A percentile compares a stretch with the other conserved stretches of the same genome.
Evolutionary conservation across 805 yeast genomes (phyloP).

Genomic region (Kazachstania taianensis): DNA sequence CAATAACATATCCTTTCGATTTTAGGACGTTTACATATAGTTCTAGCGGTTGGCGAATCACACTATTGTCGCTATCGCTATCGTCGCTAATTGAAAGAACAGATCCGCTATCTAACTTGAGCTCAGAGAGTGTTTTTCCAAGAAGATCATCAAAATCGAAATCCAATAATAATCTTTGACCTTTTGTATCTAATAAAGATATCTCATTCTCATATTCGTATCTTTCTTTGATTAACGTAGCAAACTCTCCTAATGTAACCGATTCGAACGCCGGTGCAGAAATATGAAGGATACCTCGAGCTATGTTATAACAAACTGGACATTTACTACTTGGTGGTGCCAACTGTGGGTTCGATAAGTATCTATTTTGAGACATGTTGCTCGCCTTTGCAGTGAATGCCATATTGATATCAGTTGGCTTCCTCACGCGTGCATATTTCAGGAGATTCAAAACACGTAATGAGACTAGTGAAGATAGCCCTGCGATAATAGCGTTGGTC

Average conservation of each 20-base stretch:
- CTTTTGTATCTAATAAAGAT: constrained; percentile 24
- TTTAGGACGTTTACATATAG: constrained; percentile 36
- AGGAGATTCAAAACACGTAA: constrained; percentile 39
- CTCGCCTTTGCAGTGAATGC: constrained; percentile 44
- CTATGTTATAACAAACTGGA: constrained; percentile 46
- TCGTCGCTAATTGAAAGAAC: constrained; percentile 71
- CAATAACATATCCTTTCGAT: constrained; percentile 9
- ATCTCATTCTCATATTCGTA: constrained; percentile 41
- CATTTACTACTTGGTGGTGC: constrained; percentile 62
- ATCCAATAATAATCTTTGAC: constrained; percentile 63
- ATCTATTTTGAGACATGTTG: constrained; percentile 36
- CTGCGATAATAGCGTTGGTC: constrained; percentile 91
- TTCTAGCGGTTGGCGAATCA: constrained; percentile 46
- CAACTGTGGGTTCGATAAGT: constrained; percentile 54
- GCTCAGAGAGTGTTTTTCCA: constrained; percentile 35
- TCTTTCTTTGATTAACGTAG: constrained; percentile 37
- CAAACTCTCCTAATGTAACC: constrained; percentile 39
- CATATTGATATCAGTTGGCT: constrained; percentile 34
- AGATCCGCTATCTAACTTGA: constrained; percentile 53
- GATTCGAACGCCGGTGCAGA: constrained; percentile 15
- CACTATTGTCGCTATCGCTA: constrained; percentile 37
- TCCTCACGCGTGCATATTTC: constrained; percentile 24
- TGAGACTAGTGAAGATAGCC: constrained; percentile 70
- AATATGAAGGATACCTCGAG: constrained; percentile 41
- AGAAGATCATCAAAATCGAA: constrained; percentile 78